Evolutionary conservation across 1,284 basidiomycete genomes (phyloP), one percentile per base, ranked within the genome.

Genomic region (Rhodotorula sp.): DNA sequence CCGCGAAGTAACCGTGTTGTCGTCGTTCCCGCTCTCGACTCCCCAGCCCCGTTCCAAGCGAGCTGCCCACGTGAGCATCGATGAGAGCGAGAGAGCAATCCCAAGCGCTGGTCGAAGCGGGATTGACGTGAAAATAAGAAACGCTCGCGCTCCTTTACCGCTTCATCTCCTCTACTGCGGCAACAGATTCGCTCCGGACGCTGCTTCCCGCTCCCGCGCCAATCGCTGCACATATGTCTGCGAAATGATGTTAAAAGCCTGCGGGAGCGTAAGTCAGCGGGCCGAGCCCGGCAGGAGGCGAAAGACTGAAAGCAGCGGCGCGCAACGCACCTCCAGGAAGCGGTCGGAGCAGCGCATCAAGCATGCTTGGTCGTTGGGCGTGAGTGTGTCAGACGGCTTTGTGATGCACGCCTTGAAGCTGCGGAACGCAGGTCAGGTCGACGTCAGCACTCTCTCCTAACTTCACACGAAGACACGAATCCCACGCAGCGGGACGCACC

Each of bases 401-500:
- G 86, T 84, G 59, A 92, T 82, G 76, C 90, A 92, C 76, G 89
- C 89, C 59, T 82, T 79, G 79, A 84, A 92, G 81, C 90, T 92
- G 76, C 87, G 32, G 36, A 20, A 15, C 19, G 13, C 39, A 2
- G 15, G 11, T 2, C 20, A 44, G 15, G 7, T 24, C 20, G 3
- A 53, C 11, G 27, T 22, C 32, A 51, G 30, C 32, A 4, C 34
- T 22, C n/a, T 27, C 36, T 29, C 19, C 9, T 44, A 4, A 4
- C 17, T 22, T 34, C 13, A 6, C 5, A 10, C 17, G 22, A 15
- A 29, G 32, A 19, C n/a, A n/a, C n/a, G n/a, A 19, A 19, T 1
- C 2, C 27, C n/a, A n/a, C n/a, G n/a, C n/a, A n/a, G n/a, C n/a
- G n/a, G n/a, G 13, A 44, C 76, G 56, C 39, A 73, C 73, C 74